Evolutionary conservation across 2,329 filamentous ascomycete genomes (phyloP).

Genomic region (Xylaria sp.): DNA sequence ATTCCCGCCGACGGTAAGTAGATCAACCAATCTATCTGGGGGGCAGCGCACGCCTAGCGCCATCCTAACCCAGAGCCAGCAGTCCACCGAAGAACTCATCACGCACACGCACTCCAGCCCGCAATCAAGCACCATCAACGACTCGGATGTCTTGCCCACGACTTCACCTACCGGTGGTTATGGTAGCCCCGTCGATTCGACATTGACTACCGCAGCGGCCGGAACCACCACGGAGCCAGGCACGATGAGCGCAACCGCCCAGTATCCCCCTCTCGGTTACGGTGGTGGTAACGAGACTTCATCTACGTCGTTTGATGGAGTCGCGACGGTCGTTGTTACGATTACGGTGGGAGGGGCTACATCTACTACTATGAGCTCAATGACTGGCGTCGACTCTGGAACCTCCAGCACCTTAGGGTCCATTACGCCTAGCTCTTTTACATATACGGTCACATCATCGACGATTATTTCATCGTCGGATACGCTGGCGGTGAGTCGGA

Average conservation of each 20-base stretch:
- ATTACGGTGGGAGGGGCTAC: neutral
- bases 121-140: conserved; percentile 22
- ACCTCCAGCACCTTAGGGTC: too few species aligned
- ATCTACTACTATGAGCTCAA: too few species aligned
- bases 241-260: neutral
- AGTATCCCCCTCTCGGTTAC: neutral
- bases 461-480: too few species aligned
- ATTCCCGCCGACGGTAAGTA: conserved; percentile 5
- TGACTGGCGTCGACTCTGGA: too few species aligned
- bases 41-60: neutral
- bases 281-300: neutral
- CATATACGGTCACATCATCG: too few species aligned
- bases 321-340: neutral
- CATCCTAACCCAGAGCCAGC: neutral
- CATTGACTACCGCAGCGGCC: neutral
- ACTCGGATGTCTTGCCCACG: conserved; percentile 22
- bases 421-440: too few species aligned
- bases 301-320: neutral
- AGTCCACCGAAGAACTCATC: conserved; percentile 15
- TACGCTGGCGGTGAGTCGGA: neutral
- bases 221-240: neutral
- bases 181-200: too few species aligned
- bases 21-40: neutral
- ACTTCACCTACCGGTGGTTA: neutral
- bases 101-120: conserved; percentile 17